Conservation (phyloP, 208 protist genomes). For the Trypanosoma mega region DNA sequence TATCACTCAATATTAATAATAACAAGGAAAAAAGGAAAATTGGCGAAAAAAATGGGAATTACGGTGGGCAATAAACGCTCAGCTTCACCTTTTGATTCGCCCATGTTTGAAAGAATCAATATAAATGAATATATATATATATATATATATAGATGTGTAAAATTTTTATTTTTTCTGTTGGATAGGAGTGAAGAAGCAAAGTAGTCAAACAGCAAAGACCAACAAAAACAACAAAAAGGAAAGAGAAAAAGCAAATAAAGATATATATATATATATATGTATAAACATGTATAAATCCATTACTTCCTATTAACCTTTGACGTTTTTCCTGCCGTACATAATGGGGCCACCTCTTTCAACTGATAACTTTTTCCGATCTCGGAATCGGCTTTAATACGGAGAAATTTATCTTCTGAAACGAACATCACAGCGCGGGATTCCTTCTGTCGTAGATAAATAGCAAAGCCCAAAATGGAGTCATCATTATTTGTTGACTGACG, state of each 20-base stretch:
- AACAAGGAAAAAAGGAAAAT: too few relatives aligned
- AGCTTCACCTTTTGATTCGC: too few relatives aligned
- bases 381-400: conserved; percentile 65
- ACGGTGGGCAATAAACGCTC: too few relatives aligned
- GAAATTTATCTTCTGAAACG: conserved; percentile 81
- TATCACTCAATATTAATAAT: too few relatives aligned
- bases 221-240: too few relatives aligned
- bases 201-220: too few relatives aligned
- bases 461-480: conserved; percentile 81
- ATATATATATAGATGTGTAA: conserved; percentile 8
- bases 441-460: conserved; percentile 55
- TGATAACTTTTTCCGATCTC: conserved; percentile 57
- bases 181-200: conserved; percentile 1
- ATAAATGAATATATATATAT: conserved; percentile 6
- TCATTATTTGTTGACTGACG: conserved; percentile 51
- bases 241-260: too few relatives aligned
- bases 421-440: conserved; percentile 42
- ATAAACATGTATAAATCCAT: too few relatives aligned
- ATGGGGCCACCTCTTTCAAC: conserved; percentile 33
- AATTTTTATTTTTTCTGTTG: background rate
- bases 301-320: too few relatives aligned
- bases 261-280: too few relatives aligned
- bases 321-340: too few relatives aligned
- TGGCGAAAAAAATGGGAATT: too few relatives aligned
- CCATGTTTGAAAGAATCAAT: conserved; percentile 1